Evolutionary conservation across 345 rosid species (phyloP), one percentile per base, ranked within the genome.

Genomic region (Noccaea caerulescens): DNA sequence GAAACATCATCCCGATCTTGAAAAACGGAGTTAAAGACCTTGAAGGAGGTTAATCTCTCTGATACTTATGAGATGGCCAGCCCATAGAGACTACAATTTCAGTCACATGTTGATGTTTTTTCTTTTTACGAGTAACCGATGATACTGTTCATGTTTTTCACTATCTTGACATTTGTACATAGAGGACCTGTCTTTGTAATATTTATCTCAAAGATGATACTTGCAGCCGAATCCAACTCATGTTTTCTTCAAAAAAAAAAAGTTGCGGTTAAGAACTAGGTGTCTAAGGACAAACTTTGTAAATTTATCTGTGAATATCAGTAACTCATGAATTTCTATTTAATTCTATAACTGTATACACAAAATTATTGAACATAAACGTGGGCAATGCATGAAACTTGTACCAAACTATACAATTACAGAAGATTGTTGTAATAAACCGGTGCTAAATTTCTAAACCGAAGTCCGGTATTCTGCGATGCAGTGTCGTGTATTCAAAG

Each of bases 1-100:
- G 77, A 73, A 67, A 58, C 78, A 51, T 58, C 62, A 34, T 58
- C 68, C 13, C 20, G 4, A 14, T 33, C 68, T 71, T 72, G 42
- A 54, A 45, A 11, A 14, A n/a, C 3, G 3, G 58, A 57, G 16
- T 32, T 49, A 8, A 72, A 2, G 44, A 58, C 9, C 18, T 73
- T 57, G 46, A 27, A 56, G 4, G 38, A 66, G n/a, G 39, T 13
- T 39, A 49, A 27, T 49, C 23, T 36, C 30, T 58, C 30, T 41
- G 43, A 65, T 33, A 39, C 38, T 65, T 57, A 36, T 56, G 52
- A 54, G 71, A 27, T 49, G 33, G 4, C 55, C 43, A 73, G 66
- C 59, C 41, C 18, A 61, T 12, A 41, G 37, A 38, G 45, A 13
- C 63, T 10, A 51, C 42, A 47, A 12, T 1, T 39, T 49, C 8